These are phyloP conservation scores for Kwoniella bestiolae DNA, from an alignment of 768 basidiomycete genomes.

Conservation along the genomic window DNA sequence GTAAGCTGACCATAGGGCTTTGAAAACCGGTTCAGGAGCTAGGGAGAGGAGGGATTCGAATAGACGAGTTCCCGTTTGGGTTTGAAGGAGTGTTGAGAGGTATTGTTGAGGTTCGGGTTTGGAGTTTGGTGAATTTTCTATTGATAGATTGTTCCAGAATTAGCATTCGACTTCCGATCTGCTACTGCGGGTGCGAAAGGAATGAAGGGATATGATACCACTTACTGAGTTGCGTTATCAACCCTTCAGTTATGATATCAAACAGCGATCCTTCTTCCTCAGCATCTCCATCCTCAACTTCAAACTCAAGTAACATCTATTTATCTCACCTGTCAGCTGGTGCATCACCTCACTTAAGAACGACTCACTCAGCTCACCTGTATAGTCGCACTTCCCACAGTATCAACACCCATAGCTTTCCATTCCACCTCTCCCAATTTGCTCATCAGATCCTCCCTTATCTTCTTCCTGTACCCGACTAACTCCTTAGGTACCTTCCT, in stretches of 20 bases:
- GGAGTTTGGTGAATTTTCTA: neutral
- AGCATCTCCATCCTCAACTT: slow-evolving; percentile 69
- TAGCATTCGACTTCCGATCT: no score
- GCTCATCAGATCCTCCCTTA: slow-evolving; percentile 61
- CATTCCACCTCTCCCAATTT: slow-evolving; percentile 48
- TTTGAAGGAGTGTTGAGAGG: slow-evolving; percentile 77
- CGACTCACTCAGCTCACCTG: slow-evolving; percentile 40
- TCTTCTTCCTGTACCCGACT: slow-evolving; percentile 61
- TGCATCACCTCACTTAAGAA: neutral
- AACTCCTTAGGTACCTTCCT: slow-evolving; percentile 63
- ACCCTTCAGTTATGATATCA: slow-evolving; percentile 77
- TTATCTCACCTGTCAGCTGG: no score
- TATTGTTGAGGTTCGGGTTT: slow-evolving; percentile 60
- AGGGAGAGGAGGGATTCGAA: slow-evolving; percentile 77
- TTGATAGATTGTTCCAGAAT: slow-evolving; percentile 13
- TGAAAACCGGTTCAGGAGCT: slow-evolving; percentile 68
- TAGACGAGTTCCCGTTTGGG: slow-evolving; percentile 85
- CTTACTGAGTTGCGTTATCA: slow-evolving; percentile 71
- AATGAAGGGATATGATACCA: no score
- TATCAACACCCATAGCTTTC: slow-evolving; percentile 53
- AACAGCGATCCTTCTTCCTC: slow-evolving; percentile 72
- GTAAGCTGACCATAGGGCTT: slow-evolving; percentile 74
- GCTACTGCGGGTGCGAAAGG: no score
- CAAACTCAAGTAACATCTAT: slow-evolving; percentile 81
- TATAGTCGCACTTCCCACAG: slow-evolving; percentile 53